Evolutionary conservation across 805 yeast species (phyloP).

Genomic region (Wickerhamiella azyma): DNA sequence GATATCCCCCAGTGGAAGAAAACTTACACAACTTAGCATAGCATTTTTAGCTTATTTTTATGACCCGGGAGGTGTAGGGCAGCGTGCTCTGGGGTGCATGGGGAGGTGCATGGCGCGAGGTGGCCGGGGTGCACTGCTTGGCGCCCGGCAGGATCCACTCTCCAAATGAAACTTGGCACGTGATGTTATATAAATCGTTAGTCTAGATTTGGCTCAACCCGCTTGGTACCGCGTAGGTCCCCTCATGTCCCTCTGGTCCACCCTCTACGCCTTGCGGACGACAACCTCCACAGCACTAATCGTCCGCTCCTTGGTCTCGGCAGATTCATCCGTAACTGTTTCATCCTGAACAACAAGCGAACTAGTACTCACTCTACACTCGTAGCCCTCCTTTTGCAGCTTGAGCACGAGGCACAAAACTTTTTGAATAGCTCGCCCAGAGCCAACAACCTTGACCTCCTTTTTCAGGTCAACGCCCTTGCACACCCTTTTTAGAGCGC

Average conservation of each 20-base stretch:
- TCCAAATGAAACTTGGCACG: too few relatives aligned
- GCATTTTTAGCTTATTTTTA: background rate
- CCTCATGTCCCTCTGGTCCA: too few relatives aligned
- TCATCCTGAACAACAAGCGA: conserved; percentile 65
- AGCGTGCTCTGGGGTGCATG: too few relatives aligned
- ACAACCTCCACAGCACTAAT: conserved; percentile 34
- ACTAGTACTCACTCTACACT: conserved; percentile 49
- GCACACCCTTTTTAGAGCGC: conserved; percentile 53
- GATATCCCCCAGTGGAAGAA: conserved; percentile 9
- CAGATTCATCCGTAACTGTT: conserved; percentile 25
- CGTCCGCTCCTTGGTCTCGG: conserved; percentile 26
- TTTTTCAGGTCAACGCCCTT: conserved; percentile 37
- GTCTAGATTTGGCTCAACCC: too few relatives aligned
- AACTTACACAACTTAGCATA: conserved; percentile 1
- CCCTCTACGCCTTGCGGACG: conserved; percentile 20
- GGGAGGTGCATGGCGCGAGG: background rate
- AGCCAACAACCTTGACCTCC: conserved; percentile 49
- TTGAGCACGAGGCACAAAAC: conserved; percentile 48
- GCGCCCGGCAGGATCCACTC: too few relatives aligned
- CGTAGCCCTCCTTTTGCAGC: conserved; percentile 38
- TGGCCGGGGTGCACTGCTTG: background rate
- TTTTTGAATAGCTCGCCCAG: conserved; percentile 61
- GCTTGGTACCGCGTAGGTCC: too few relatives aligned
- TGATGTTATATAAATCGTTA: too few relatives aligned
- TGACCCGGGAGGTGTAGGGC: too few relatives aligned